Evolutionary conservation across 2,329 filamentous ascomycete species (phyloP).

Genomic region (Saccharata proteae): DNA sequence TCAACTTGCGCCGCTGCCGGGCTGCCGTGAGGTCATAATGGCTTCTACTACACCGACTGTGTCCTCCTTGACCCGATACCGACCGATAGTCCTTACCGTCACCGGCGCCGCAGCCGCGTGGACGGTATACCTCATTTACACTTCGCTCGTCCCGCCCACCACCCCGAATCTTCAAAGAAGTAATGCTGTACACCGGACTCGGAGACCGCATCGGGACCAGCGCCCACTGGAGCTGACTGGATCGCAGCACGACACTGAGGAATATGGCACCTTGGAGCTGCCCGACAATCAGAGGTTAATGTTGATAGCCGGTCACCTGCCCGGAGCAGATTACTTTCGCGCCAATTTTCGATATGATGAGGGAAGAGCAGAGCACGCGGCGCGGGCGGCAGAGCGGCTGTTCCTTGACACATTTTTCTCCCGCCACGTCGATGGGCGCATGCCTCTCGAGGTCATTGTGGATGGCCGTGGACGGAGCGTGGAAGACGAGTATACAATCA

Average conservation of each 20-base stretch:
- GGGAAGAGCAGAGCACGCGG: too few species aligned
- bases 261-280: not conserved
- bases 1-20: too few species aligned
- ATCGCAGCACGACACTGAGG: not conserved
- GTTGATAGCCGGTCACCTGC: too few species aligned
- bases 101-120: slow-evolving; percentile 46
- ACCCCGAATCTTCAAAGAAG: slow-evolving; percentile 44
- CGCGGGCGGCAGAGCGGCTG: too few species aligned
- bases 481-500: too few species aligned
- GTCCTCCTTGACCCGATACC: slow-evolving; percentile 25
- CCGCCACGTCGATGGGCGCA: too few species aligned
- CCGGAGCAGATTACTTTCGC: not conserved
- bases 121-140: slow-evolving; percentile 48
- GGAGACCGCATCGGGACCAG: slow-evolving; percentile 19
- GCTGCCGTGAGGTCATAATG: too few species aligned
- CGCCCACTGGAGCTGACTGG: not conserved
- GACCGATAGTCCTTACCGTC: slow-evolving; percentile 42
- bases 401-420: too few species aligned
- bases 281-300: too few species aligned
- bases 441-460: too few species aligned
- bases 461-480: too few species aligned
- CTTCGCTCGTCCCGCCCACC: slow-evolving; percentile 19
- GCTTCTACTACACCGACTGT: slow-evolving; percentile 13
- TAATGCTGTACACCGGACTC: slow-evolving; percentile 51
- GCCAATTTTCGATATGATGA: too few species aligned